phyloP scores from a whole-genome alignment of 148 eudicot species.

The Hydrangea macrophylla region DNA sequence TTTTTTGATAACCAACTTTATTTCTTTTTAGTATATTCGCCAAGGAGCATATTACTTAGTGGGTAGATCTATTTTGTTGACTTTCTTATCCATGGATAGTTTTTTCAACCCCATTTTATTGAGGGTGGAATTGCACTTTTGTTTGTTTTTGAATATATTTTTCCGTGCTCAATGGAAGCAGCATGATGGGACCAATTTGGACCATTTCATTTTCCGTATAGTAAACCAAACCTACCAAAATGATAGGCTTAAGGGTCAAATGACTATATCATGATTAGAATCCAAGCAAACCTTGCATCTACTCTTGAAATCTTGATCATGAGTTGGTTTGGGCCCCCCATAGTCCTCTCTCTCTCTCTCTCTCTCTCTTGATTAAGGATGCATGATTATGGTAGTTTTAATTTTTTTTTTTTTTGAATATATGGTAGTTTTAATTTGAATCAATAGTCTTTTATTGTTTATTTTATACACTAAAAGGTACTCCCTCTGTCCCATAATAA shows the following conservation, averaged over 20 bases:
- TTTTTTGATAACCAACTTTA: no score
- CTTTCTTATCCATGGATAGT: not conserved
- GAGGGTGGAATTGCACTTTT: not conserved
- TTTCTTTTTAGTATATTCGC: not conserved
- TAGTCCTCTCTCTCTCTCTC: no score
- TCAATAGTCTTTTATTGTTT: no score
- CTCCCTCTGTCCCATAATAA: no score
- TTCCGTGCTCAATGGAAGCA: not conserved
- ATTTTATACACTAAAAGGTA: no score
- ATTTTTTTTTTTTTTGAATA: no score
- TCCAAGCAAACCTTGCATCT: not conserved
- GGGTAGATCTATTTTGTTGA: constrained; percentile 9
- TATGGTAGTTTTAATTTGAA: no score
- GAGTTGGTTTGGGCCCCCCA: not conserved
- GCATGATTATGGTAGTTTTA: no score
- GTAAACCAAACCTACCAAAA: no score
- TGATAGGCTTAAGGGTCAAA: no score
- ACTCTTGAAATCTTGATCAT: not conserved
- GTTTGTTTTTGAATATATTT: not conserved
- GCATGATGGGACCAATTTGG: not conserved
- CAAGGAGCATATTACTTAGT: not conserved
- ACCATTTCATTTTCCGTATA: not conserved
- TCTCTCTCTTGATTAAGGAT: no score
- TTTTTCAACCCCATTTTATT: not conserved
- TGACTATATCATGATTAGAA: not conserved